Percentiles rank a stretch among this genome's conserved stretches.
Evolutionary conservation across 257 asterid species (phyloP).

Genomic region (Dorcoceras hygrometricum): DNA sequence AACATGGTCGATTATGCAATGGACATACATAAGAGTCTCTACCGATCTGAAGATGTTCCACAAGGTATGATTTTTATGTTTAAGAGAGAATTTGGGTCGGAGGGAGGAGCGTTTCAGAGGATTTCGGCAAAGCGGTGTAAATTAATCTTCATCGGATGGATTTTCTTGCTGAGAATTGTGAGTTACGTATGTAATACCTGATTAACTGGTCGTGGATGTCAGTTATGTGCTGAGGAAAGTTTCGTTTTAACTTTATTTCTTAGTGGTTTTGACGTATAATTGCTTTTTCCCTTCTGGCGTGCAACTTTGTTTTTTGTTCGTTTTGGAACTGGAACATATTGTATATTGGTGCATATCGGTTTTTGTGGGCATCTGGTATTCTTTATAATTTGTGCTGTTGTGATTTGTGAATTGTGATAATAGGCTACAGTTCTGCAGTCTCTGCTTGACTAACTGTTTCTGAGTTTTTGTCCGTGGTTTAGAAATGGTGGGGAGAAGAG

Average conservation of each 20-base stretch:
- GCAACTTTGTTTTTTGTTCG: too few relatives aligned
- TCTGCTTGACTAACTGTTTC: conserved; percentile 7
- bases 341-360: not conserved
- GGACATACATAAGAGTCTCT: conserved; percentile 91
- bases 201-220: not conserved
- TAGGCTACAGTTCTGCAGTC: not conserved
- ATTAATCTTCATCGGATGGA: not conserved
- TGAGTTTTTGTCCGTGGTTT: conserved; percentile 5
- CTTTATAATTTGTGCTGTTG: not conserved
- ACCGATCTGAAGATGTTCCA: conserved; percentile 89
- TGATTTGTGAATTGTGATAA: conserved; percentile 4
- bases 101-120: not conserved
- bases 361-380: not conserved
- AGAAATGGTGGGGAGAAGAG: conserved; percentile 97
- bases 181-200: not conserved
- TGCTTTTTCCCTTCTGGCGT: too few relatives aligned
- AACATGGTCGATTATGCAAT: conserved; percentile 98
- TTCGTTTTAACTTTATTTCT: not conserved
- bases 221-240: not conserved
- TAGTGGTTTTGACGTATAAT: not conserved
- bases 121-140: not conserved
- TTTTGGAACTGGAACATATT: not conserved
- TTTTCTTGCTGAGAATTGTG: not conserved
- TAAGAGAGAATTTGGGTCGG: not conserved
- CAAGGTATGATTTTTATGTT: conserved; percentile 42